Percentiles rank a stretch among this genome's conserved stretches.
phyloP scores from a whole-genome alignment of 1,284 basidiomycete species.

The Fereydounia khargensis region DNA sequence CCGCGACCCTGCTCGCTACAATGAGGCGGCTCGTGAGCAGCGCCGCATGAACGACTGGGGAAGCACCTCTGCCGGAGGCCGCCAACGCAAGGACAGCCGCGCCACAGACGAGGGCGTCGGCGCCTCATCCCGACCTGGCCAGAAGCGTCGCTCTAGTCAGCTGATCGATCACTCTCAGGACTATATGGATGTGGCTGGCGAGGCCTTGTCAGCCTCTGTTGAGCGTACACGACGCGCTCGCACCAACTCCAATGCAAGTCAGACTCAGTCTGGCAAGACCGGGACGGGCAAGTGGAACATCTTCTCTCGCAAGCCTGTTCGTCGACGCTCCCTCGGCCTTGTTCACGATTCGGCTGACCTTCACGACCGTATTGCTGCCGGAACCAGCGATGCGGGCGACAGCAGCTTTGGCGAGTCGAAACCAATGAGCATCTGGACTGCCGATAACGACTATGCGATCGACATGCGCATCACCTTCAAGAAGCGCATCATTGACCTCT shows the following conservation, averaged over 20 bases:
- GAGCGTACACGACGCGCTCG: constrained; percentile 12
- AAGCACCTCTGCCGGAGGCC: constrained; percentile 9
- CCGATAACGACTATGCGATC: constrained; percentile 77
- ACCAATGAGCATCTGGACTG: constrained; percentile 68
- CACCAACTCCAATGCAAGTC: constrained; percentile 29
- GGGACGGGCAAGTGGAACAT: constrained; percentile 22
- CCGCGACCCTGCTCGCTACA: constrained; percentile 32
- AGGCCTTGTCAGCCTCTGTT: constrained; percentile 6
- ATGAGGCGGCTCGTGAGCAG: constrained; percentile 28
- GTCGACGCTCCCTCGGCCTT: constrained; percentile 34
- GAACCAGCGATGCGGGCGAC: constrained; percentile 24
- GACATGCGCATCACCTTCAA: constrained; percentile 89
- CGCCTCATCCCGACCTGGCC: constrained; percentile 4
- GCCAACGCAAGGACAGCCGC: constrained; percentile 25
- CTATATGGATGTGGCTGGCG: constrained; percentile 6
- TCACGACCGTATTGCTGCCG: constrained; percentile 15
- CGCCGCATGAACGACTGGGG: constrained; percentile 30
- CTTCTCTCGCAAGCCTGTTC: constrained; percentile 28
- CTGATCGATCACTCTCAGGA: constrained; percentile 21
- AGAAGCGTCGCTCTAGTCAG: constrained; percentile 20
- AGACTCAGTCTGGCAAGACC: constrained; percentile 7
- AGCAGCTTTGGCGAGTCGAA: constrained; percentile 29
- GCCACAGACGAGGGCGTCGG: constrained; percentile 11
- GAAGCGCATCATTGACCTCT: constrained; percentile 82
- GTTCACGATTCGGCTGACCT: constrained; percentile 16